phyloP scores from a whole-genome alignment of 306 rosid species.

The Hippophae gyantsensis region DNA sequence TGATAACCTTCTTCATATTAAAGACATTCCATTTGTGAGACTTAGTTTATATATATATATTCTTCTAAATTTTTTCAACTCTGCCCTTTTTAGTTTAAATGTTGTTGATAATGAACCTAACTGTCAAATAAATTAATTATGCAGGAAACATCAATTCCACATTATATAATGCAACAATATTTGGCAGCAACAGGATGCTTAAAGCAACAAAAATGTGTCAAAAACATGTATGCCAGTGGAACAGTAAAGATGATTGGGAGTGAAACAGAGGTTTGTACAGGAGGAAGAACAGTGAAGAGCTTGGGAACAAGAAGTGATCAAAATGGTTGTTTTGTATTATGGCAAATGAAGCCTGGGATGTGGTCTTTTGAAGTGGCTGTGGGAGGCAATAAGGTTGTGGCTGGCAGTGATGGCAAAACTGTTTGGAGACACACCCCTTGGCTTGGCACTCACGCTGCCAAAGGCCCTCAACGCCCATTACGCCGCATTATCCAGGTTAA shows the following conservation, averaged over 20 bases:
- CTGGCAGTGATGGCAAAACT: constrained; percentile 89
- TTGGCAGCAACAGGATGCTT: constrained; percentile 88
- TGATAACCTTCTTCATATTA: constrained; percentile 34
- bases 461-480: constrained; percentile 88
- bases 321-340: constrained; percentile 78
- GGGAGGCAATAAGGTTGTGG: constrained; percentile 73
- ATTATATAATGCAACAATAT: constrained; percentile 82
- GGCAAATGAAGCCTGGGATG: constrained; percentile 92
- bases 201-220: constrained; percentile 65
- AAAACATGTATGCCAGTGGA: constrained; percentile 87
- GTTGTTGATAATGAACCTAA: too few relatives aligned
- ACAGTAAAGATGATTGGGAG: constrained; percentile 81
- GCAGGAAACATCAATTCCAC: constrained; percentile 80
- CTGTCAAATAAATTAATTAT: neutral
- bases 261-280: constrained; percentile 73
- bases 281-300: constrained; percentile 77
- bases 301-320: constrained; percentile 64
- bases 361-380: constrained; percentile 93
- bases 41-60: too few relatives aligned
- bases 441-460: constrained; percentile 91
- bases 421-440: constrained; percentile 97
- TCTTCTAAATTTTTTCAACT: too few relatives aligned
- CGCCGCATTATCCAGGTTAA: constrained; percentile 88
- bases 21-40: constrained; percentile 72
- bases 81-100: too few relatives aligned